Percentiles rank a stretch among this genome's conserved stretches.
Conservation (phyloP, 2,329 filamentous ascomycete genomes). For the Phaeosphaeria sp. region DNA sequence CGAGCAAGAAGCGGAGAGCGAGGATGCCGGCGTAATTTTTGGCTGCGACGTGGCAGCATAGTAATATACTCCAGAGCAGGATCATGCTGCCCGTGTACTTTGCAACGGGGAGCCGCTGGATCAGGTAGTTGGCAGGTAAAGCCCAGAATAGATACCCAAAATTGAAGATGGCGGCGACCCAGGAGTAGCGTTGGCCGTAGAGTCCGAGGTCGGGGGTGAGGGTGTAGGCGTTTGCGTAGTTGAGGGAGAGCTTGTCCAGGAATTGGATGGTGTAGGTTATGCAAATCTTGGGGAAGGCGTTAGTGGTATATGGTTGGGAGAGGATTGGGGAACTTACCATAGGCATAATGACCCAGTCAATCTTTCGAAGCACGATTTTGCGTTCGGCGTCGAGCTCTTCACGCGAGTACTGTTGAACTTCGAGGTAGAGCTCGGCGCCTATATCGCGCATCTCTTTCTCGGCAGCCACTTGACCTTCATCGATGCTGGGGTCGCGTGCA, state of each 20-base stretch:
- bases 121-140: conserved; percentile 48
- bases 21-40: conserved; percentile 48
- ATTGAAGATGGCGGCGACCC: conserved; percentile 54
- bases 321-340: conserved; percentile 45
- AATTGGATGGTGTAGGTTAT: conserved; percentile 58
- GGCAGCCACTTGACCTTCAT: conserved; percentile 35
- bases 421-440: conserved; percentile 54
- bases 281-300: too few relatives aligned
- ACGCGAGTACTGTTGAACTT: conserved; percentile 51
- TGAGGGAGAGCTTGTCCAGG: conserved; percentile 52
- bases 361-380: conserved; percentile 50
- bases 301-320: too few relatives aligned
- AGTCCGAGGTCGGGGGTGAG: conserved; percentile 46
- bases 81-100: conserved; percentile 49
- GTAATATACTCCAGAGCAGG: conserved; percentile 55
- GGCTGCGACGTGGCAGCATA: conserved; percentile 50
- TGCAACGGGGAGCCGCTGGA: conserved; percentile 45
- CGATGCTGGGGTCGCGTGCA: conserved; percentile 29
- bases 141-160: conserved; percentile 55
- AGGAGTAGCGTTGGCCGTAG: conserved; percentile 48
- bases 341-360: conserved; percentile 57
- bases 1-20: conserved; percentile 42
- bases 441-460: conserved; percentile 53
- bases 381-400: conserved; percentile 55
- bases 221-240: conserved; percentile 50